These are phyloP conservation scores for Porcisia hertigi DNA, from an alignment of 208 protist species.

Conservation along the genomic window DNA sequence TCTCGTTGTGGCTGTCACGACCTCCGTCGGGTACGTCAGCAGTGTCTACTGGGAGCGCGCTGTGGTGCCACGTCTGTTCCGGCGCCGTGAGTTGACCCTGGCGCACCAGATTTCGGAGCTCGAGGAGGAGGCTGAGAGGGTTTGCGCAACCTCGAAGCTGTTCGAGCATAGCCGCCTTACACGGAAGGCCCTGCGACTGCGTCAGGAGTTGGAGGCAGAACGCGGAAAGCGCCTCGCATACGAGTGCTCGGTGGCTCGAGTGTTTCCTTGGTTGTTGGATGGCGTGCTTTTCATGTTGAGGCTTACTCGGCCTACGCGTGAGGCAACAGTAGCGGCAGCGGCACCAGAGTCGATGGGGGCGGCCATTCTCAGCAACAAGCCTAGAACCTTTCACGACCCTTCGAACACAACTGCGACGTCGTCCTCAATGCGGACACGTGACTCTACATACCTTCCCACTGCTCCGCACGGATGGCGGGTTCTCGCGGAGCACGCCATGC, in stretches of 20 bases:
- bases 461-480: not conserved
- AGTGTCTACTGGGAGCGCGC: constrained; percentile 43
- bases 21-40: constrained; percentile 35
- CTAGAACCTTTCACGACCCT: not conserved
- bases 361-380: not conserved
- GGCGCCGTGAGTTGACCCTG: constrained; percentile 41
- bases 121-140: constrained; percentile 34
- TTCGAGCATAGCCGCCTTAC: constrained; percentile 41
- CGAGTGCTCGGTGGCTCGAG: constrained; percentile 7
- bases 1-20: constrained; percentile 12
- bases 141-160: constrained; percentile 36
- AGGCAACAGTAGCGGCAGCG: not conserved
- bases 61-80: constrained; percentile 43
- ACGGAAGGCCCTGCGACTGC: constrained; percentile 33
- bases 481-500: not conserved
- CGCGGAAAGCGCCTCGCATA: constrained; percentile 31
- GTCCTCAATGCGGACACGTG: not conserved
- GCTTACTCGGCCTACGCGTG: not conserved
- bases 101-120: constrained; percentile 38
- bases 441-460: too few relatives aligned
- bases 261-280: constrained; percentile 15
- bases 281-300: not conserved
- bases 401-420: not conserved
- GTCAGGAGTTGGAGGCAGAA: constrained; percentile 33
- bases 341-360: not conserved